Conservation (phyloP, 2,329 filamentous ascomycete species). For the Neonectria magnoliae region DNA sequence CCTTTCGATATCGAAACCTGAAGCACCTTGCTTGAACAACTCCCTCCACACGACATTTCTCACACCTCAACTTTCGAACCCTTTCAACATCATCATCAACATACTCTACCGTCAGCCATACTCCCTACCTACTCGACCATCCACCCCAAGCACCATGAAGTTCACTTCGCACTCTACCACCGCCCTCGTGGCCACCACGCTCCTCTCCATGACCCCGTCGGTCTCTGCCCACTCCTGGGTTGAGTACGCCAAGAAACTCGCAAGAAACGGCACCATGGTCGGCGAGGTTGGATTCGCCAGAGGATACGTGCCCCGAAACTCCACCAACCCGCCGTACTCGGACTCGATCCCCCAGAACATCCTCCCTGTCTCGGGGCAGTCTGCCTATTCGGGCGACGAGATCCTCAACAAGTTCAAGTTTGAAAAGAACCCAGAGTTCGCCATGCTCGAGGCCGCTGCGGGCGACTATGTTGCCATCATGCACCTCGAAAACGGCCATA, state of each 20-base stretch:
- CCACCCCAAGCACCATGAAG: slow-evolving; percentile 34
- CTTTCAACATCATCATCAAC: slow-evolving; percentile 3
- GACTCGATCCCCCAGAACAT: slow-evolving; percentile 71
- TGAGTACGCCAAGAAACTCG: slow-evolving; percentile 78
- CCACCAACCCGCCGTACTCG: slow-evolving; percentile 59
- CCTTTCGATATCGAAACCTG: slow-evolving; percentile 20
- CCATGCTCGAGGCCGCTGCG: slow-evolving; percentile 67
- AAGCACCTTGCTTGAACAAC: slow-evolving; percentile 16
- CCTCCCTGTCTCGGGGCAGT: slow-evolving; percentile 70
- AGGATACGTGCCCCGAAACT: slow-evolving; percentile 69
- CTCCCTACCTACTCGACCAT: background rate
- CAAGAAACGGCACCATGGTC: slow-evolving; percentile 76
- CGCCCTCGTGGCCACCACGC: slow-evolving; percentile 37
- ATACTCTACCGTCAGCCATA: slow-evolving; percentile 13
- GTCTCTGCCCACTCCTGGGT: slow-evolving; percentile 80
- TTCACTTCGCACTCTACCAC: slow-evolving; percentile 26
- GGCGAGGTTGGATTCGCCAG: slow-evolving; percentile 79
- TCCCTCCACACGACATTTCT: slow-evolving; percentile 18
- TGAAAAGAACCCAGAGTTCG: slow-evolving; percentile 59
- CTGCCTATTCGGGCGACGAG: slow-evolving; percentile 67
- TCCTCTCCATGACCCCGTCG: slow-evolving; percentile 46
- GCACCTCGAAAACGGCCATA: slow-evolving; percentile 82
- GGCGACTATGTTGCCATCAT: slow-evolving; percentile 74
- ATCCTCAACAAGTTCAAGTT: slow-evolving; percentile 57
- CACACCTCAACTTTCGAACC: slow-evolving; percentile 8